Evolutionary conservation across 116 monocot genomes (phyloP), one percentile per base, ranked within the genome.

Genomic region (Papilionanthe hybrid): DNA sequence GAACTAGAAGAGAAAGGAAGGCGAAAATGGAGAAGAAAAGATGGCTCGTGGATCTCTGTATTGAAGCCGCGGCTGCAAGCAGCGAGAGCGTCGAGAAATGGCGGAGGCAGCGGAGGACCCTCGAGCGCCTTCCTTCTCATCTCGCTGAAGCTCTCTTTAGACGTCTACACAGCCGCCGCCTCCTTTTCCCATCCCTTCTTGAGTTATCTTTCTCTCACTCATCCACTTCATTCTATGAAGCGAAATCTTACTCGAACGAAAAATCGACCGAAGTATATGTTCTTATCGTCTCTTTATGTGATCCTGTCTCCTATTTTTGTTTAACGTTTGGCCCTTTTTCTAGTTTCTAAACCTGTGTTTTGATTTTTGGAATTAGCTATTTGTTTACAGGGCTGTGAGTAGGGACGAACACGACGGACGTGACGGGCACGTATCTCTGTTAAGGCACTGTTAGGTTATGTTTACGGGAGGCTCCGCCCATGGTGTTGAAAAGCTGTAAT

Each of bases 151-250:
- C 69, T 67, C 81, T 87, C 48, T 78, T 87, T 28, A 78, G 78
- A 4, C 84, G 84, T 73, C 77, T 84, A 23, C 75, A 11, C 79
- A 85, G 44, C 42, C 92, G 90, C 69, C 89, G 90, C 25, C 89
- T 96, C 75, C 87, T 90, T 71, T 96, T 83, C 44, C 96, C 96
- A 2, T 93, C 93, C 50, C 77, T 93, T 57, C 96, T 93, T 56
- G 93, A 96, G 96, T 95, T 27, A 60, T 42, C n/a, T 74, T 67
- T 25, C 37, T 69, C 69, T 37, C 69, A 9, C 67, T 67, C 25
- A n/a, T 7, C 28, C 29, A 27, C 69, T 32, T 69, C 69, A 37
- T 17, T 69, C 17, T 17, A 37, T 69, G 69, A 69, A 37, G 1
- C 29, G 5, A 30, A 65, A 65, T 28, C 22, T 27, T 65, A 10